A percentile compares a stretch with the other conserved stretches of the same genome.
phyloP scores from a whole-genome alignment of 2,329 filamentous ascomycete genomes.

The Venturia effusa region DNA sequence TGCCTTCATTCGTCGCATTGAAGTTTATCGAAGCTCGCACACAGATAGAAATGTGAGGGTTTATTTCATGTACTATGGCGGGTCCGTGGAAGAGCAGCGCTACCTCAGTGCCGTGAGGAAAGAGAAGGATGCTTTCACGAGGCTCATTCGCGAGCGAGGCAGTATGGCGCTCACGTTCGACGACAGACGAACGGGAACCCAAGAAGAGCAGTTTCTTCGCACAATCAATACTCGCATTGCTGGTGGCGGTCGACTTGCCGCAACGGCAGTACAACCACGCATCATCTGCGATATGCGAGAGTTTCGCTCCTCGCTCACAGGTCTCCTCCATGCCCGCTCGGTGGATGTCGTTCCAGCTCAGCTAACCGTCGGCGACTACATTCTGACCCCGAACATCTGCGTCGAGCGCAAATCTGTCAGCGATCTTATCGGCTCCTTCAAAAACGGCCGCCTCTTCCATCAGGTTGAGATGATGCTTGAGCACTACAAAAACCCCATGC shows the following conservation, averaged over 20 bases:
- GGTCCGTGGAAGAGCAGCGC: slow-evolving; percentile 88
- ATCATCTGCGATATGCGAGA: slow-evolving; percentile 94
- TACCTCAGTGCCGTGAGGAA: slow-evolving; percentile 83
- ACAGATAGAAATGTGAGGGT: slow-evolving; percentile 79
- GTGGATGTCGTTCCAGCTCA: slow-evolving; percentile 90
- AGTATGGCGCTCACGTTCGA: slow-evolving; percentile 77
- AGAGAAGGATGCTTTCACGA: slow-evolving; percentile 94
- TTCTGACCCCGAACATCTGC: slow-evolving; percentile 82
- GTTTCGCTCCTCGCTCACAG: slow-evolving; percentile 86
- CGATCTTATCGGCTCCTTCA: slow-evolving; percentile 85
- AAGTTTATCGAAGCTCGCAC: slow-evolving; percentile 93
- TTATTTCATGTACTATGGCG: slow-evolving; percentile 94
- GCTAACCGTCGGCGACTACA: slow-evolving; percentile 92
- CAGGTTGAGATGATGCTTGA: slow-evolving; percentile 92
- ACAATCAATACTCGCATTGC: slow-evolving; percentile 96
- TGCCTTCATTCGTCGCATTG: slow-evolving; percentile 84
- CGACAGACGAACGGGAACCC: slow-evolving; percentile 58
- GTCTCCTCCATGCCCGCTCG: slow-evolving; percentile 76
- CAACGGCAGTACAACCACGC: slow-evolving; percentile 76
- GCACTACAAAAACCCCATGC: slow-evolving; percentile 80
- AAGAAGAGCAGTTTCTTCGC: slow-evolving; percentile 83
- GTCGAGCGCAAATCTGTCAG: slow-evolving; percentile 89
- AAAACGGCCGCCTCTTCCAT: slow-evolving; percentile 80
- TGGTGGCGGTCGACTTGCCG: slow-evolving; percentile 71
- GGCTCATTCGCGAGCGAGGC: slow-evolving; percentile 85